phyloP scores from a whole-genome alignment of 2,329 filamentous ascomycete species.

The Diaporthe aspalathi region DNA sequence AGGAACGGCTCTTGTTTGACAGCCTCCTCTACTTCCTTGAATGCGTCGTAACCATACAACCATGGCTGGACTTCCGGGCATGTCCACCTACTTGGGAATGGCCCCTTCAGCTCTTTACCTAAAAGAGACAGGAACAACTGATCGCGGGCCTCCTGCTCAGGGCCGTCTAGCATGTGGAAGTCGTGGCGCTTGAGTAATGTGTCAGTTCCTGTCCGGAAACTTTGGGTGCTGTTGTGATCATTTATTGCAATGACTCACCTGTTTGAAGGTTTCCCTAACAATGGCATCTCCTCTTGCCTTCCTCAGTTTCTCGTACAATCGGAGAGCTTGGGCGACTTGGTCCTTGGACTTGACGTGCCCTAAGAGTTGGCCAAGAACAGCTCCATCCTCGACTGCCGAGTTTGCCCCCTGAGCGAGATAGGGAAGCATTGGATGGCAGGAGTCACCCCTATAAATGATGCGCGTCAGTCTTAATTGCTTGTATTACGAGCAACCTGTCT shows the following conservation, averaged over 20 bases:
- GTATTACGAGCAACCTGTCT: too few species aligned
- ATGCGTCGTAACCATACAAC: conserved; percentile 74
- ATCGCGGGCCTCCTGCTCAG: conserved; percentile 69
- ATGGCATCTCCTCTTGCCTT: conserved; percentile 64
- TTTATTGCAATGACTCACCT: conserved; percentile 26
- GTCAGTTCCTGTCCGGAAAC: background rate
- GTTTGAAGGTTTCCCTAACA: conserved; percentile 69
- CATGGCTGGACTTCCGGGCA: conserved; percentile 72
- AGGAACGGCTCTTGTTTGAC: conserved; percentile 41
- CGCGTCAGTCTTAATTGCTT: background rate
- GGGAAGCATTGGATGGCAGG: conserved; percentile 73
- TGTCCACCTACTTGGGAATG: conserved; percentile 73
- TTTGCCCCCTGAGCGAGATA: conserved; percentile 76
- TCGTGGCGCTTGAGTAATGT: conserved; percentile 55
- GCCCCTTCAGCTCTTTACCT: conserved; percentile 57
- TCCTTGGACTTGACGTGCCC: conserved; percentile 59
- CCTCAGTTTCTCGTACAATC: conserved; percentile 59
- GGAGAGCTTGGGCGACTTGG: conserved; percentile 57
- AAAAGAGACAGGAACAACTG: conserved; percentile 66
- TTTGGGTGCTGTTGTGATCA: fast-evolving
- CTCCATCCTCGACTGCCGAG: conserved; percentile 74
- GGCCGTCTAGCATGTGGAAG: conserved; percentile 66
- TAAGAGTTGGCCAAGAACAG: conserved; percentile 70
- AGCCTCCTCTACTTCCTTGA: conserved; percentile 60
- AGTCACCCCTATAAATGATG: conserved; percentile 60